Evolutionary conservation across 108 stramenopile genomes (phyloP).

Genomic region (Pseudonitzschia multistriata): DNA sequence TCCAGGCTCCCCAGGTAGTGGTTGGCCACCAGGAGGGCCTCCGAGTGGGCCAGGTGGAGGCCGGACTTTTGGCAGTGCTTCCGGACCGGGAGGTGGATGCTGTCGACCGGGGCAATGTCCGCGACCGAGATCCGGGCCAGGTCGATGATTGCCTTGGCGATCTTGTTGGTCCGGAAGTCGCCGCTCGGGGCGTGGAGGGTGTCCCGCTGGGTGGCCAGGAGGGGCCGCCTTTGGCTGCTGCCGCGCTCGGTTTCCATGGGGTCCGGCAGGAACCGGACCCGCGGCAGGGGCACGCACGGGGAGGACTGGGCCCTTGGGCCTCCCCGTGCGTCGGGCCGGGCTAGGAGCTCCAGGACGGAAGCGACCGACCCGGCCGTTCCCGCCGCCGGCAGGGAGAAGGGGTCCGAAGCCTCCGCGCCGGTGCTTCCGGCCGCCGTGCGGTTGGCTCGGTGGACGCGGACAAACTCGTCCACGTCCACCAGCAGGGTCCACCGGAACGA

Average conservation of each 20-base stretch:
- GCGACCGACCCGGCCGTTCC: slow-evolving; percentile 32
- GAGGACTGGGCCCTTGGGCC: no score
- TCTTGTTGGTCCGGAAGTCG: slow-evolving; percentile 41
- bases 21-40: slow-evolving; percentile 44
- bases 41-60: slow-evolving; percentile 22
- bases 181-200: slow-evolving; percentile 34
- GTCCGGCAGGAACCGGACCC: slow-evolving; percentile 30
- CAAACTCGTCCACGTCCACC: slow-evolving; percentile 62
- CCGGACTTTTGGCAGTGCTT: slow-evolving; percentile 31
- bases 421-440: background rate
- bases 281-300: slow-evolving; percentile 48
- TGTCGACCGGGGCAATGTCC: slow-evolving; percentile 42
- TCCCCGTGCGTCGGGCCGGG: background rate
- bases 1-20: slow-evolving; percentile 62
- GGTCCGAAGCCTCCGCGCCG: background rate
- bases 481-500: slow-evolving; percentile 51
- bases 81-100: slow-evolving; percentile 45
- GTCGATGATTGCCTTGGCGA: slow-evolving; percentile 61
- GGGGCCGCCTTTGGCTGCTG: slow-evolving; percentile 1
- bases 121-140: slow-evolving; percentile 44
- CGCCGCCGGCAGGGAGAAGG: slow-evolving; percentile 5
- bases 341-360: slow-evolving; percentile 18
- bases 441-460: slow-evolving; percentile 31
- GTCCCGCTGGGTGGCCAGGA: no score
- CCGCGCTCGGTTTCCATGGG: background rate